Percentiles rank a stretch among this genome's conserved stretches.
Evolutionary conservation across 768 basidiomycete genomes (phyloP).

Genomic region (Rickenella mellea): DNA sequence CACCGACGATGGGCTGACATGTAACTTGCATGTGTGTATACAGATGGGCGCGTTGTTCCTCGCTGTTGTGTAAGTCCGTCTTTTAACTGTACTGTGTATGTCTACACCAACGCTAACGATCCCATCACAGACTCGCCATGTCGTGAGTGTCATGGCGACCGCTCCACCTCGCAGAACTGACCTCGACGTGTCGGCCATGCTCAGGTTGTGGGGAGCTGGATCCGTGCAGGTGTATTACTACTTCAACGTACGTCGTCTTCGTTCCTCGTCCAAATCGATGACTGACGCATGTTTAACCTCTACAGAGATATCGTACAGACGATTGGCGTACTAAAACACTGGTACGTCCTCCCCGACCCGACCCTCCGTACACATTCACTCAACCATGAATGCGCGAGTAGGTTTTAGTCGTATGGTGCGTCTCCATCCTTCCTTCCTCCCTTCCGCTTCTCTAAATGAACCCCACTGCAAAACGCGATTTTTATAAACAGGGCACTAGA

Average conservation of each 20-base stretch:
- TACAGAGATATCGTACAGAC: neutral
- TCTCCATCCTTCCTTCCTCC: too few species aligned
- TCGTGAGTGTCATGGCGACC: too few species aligned
- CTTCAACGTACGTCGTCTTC: neutral
- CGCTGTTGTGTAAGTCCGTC: neutral
- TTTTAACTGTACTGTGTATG: neutral
- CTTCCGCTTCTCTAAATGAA: neutral
- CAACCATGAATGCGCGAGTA: too few species aligned
- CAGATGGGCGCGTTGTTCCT: neutral
- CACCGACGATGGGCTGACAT: neutral
- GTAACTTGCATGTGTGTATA: neutral
- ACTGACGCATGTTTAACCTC: neutral
- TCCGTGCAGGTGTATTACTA: neutral
- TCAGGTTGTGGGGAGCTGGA: slow-evolving; percentile 1
- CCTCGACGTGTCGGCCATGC: neutral
- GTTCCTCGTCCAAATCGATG: neutral
- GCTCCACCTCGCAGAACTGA: neutral
- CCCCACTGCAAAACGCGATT: neutral
- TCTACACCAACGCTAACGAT: too few species aligned
- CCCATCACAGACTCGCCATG: too few species aligned
- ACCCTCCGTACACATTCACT: too few species aligned
- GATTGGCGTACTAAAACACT: neutral
- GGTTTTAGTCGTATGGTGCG: too few species aligned
- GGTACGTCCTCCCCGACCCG: too few species aligned
- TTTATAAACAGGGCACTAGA: neutral